These are phyloP conservation scores for Phyllosticta citrichinensis DNA, from an alignment of 2,329 filamentous ascomycete species.

Conservation along the genomic window DNA sequence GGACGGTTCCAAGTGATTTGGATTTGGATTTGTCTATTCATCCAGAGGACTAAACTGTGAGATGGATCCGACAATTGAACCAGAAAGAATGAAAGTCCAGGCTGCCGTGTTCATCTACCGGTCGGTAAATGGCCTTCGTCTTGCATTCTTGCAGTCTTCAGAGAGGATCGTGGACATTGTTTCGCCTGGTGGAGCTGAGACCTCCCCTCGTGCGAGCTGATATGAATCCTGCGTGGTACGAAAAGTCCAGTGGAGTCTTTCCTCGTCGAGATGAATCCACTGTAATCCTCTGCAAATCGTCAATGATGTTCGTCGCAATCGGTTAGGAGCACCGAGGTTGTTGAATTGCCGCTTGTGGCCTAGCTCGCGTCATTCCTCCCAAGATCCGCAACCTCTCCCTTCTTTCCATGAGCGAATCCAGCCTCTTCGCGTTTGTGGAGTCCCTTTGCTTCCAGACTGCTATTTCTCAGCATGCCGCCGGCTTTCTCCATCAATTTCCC, in stretches of 20 bases:
- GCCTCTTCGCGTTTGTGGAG: conserved; percentile 37
- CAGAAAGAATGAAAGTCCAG: not conserved
- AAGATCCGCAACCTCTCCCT: not conserved
- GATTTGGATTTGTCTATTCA: too few species aligned
- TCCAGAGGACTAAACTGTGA: too few species aligned
- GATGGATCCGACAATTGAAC: too few species aligned
- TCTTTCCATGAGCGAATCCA: not conserved
- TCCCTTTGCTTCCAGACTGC: conserved; percentile 41
- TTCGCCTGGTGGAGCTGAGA: not conserved
- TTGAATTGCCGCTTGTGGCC: not conserved
- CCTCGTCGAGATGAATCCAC: not conserved
- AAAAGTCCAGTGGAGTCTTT: not conserved
- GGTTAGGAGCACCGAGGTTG: not conserved
- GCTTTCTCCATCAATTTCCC: conserved; percentile 53
- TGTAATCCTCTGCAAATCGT: not conserved
- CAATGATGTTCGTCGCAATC: not conserved
- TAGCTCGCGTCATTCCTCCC: not conserved
- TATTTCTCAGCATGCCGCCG: conserved; percentile 40
- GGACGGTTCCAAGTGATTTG: too few species aligned
- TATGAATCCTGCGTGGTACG: not conserved
- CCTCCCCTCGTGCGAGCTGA: not conserved
- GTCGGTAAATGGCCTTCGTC: not conserved
- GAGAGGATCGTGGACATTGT: not conserved
- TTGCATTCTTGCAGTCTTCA: not conserved
- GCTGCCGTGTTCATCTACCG: not conserved